phyloP scores from a whole-genome alignment of 1,139 yeast species.

The Magnusiomyces tetraspermus region DNA sequence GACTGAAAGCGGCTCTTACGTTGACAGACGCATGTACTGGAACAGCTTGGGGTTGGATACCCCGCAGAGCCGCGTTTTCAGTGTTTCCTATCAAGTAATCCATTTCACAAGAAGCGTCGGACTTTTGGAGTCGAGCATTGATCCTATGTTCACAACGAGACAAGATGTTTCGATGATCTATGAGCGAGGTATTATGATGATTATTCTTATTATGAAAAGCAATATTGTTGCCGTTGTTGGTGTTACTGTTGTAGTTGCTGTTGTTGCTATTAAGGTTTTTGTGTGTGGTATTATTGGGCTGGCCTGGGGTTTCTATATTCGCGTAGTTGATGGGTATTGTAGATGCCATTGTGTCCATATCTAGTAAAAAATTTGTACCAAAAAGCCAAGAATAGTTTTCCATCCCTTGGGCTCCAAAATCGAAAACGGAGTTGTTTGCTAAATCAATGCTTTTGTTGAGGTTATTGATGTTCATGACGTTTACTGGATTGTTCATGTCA shows the following conservation, averaged over 20 bases:
- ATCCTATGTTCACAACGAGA: neutral
- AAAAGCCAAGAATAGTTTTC: constrained; percentile 10
- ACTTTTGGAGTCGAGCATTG: neutral
- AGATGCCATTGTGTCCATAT: neutral
- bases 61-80: neutral
- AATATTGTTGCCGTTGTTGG: no score
- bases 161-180: neutral
- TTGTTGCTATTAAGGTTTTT: neutral
- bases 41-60: neutral
- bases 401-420: neutral
- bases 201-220: no score
- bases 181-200: no score
- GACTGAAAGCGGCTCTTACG: neutral
- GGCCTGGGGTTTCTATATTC: neutral
- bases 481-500: neutral
- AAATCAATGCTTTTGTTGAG: neutral
- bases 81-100: neutral
- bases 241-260: no score
- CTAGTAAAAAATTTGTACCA: constrained; percentile 6
- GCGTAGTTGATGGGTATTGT: neutral
- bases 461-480: neutral
- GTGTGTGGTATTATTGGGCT: neutral
- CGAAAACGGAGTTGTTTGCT: neutral
- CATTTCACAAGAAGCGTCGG: neutral
- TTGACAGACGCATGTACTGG: neutral